Conservation (phyloP, 1,139 yeast species). For the Dujonia santamariae region DNA sequence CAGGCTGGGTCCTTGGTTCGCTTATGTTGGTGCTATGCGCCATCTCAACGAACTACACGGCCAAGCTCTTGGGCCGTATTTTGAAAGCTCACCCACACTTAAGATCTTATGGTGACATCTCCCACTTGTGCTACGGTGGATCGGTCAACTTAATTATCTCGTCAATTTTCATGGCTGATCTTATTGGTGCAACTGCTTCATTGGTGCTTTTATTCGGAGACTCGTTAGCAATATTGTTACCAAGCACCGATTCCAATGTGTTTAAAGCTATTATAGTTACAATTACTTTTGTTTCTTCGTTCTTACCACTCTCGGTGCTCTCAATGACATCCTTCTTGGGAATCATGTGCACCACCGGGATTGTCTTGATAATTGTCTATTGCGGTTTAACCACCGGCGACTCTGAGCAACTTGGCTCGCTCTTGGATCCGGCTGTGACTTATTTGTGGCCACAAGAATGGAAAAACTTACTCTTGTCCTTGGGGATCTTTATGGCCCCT, state of each 20-base stretch:
- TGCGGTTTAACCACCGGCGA: constrained; percentile 59
- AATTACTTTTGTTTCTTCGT: constrained; percentile 56
- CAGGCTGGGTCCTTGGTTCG: constrained; percentile 79
- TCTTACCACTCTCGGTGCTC: constrained; percentile 68
- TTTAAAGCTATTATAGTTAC: constrained; percentile 53
- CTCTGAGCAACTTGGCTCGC: constrained; percentile 57
- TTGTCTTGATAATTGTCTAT: constrained; percentile 53
- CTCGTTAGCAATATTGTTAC: constrained; percentile 67
- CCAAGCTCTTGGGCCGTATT: constrained; percentile 44
- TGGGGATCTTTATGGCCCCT: constrained; percentile 80
- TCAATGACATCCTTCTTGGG: constrained; percentile 76
- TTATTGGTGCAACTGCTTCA: constrained; percentile 75
- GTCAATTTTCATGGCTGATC: constrained; percentile 67
- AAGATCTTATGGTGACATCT: constrained; percentile 45
- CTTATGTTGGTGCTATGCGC: constrained; percentile 56
- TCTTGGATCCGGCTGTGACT: constrained; percentile 49
- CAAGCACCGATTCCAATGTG: constrained; percentile 30
- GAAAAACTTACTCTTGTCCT: constrained; percentile 51
- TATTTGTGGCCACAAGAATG: constrained; percentile 52
- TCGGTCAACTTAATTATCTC: constrained; percentile 61
- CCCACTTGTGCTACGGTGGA: constrained; percentile 41
- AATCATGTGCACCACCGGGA: constrained; percentile 63
- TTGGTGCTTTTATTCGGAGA: constrained; percentile 81
- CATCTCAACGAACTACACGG: constrained; percentile 62
- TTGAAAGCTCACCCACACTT: constrained; percentile 26